Percentiles rank a stretch among this genome's conserved stretches.
Conservation (phyloP, 441 rosid genomes). For the Erysimum cheiri region DNA sequence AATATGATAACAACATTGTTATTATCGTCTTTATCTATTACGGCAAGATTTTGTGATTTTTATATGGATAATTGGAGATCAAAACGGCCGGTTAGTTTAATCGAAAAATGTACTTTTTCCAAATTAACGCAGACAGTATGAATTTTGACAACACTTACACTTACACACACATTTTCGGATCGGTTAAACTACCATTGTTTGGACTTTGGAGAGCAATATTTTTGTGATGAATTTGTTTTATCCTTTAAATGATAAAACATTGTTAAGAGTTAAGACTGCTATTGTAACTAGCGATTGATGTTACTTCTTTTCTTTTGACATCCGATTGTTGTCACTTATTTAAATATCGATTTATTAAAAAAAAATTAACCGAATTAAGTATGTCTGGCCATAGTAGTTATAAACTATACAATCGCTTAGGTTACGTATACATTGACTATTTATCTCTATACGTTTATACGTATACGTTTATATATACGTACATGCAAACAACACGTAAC, state of each 20-base stretch:
- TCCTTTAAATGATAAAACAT: neutral
- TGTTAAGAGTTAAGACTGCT: neutral
- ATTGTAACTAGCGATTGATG: neutral
- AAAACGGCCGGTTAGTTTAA: neutral
- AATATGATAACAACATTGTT: conserved; percentile 34
- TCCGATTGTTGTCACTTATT: too few relatives aligned
- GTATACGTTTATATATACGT: neutral
- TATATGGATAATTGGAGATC: neutral
- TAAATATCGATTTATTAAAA: neutral
- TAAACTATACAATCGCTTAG: conserved; percentile 5
- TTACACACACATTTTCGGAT: neutral
- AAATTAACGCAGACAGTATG: neutral
- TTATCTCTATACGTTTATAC: neutral
- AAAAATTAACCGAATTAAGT: neutral
- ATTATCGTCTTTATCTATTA: conserved; percentile 5
- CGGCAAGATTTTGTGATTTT: neutral
- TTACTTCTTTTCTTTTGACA: too few relatives aligned
- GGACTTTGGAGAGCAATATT: neutral
- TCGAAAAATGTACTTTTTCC: neutral
- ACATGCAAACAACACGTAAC: conserved; percentile 31
- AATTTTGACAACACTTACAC: neutral
- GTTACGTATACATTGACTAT: conserved; percentile 7
- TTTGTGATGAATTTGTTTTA: neutral
- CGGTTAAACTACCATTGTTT: neutral
- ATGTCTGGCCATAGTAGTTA: neutral